Conservation (phyloP, 495 filamentous ascomycete genomes). For the Aspergillus campestris region DNA sequence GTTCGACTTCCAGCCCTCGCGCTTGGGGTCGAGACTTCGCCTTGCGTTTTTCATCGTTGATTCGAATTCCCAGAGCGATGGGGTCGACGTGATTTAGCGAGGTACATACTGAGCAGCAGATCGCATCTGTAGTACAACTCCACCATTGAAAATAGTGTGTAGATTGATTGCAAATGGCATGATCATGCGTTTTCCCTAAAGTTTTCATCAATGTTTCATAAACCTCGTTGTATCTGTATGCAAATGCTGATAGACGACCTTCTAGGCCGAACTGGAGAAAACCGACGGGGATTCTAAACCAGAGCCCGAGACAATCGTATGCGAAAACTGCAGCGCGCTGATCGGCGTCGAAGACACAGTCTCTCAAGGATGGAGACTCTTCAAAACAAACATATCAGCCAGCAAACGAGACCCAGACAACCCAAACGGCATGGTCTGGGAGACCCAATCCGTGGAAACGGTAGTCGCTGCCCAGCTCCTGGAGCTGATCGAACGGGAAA, state of each 20-base stretch:
- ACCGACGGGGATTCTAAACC: not conserved
- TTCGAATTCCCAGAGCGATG: slow-evolving; percentile 38
- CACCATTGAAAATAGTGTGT: no score
- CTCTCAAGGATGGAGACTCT: slow-evolving; percentile 37
- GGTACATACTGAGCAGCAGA: slow-evolving; percentile 39
- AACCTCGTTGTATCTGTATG: not conserved
- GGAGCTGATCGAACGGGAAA: slow-evolving; percentile 41
- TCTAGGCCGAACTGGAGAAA: slow-evolving; percentile 15
- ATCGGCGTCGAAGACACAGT: slow-evolving; percentile 38
- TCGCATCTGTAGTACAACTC: no score
- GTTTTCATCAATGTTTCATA: not conserved
- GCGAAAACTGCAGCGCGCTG: slow-evolving; percentile 29
- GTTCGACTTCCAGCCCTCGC: slow-evolving; percentile 1
- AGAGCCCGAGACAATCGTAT: slow-evolving; percentile 16
- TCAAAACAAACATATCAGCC: slow-evolving; percentile 42
- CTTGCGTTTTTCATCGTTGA: slow-evolving; percentile 21
- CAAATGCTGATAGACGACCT: slow-evolving; percentile 10
- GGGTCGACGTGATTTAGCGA: slow-evolving; percentile 44
- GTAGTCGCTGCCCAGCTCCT: slow-evolving; percentile 44
- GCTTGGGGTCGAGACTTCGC: slow-evolving; percentile 13
- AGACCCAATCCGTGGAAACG: slow-evolving; percentile 39
- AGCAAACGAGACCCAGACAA: slow-evolving; percentile 3
- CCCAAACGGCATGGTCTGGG: slow-evolving; percentile 12
- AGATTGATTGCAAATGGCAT: no score
- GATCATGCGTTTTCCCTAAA: not conserved